Base-by-base conservation (phyloP, 1,284 basidiomycete species). In the Sphagnurus paluster region DNA sequence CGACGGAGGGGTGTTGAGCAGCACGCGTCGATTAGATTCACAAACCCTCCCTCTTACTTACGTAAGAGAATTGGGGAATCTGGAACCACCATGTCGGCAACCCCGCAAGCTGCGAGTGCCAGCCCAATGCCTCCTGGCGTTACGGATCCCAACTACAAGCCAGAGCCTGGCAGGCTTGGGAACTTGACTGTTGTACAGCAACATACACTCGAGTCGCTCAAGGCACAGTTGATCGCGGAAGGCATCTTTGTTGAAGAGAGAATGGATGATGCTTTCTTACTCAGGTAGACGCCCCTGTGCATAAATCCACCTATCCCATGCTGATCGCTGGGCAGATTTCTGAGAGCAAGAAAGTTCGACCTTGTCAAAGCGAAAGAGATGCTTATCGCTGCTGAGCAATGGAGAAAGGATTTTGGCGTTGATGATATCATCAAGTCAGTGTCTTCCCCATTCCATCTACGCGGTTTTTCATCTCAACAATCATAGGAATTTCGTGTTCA, bases 331-430 rank as follows among this genome's bases (percentile, higher is more conserved):
- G 7, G 13, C 41, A 88, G 86, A 61, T 98, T 98, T 73, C 74
- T 98, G 50, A 82, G 96, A 29, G 96, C 96, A 4, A 79, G 96
- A 56, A 96, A 91, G 68, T 98, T 98, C 62, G 93, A 98, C 69
- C 65, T 97, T 4, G 63, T 69, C 33, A 85, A 84, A 61, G 77
- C 93, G 11, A 94, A 93, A 73, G 69, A 74, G 58, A 98, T 98
- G 96, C 73, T 98, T 58, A 62, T 86, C 48, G 72, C 75, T 44
- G 84, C 84, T 43, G 94, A 98, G 67, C 74, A 94, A 57, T 99
- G 96, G 96, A 81, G 96, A 64, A 87, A 84, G 65, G 85, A 91
- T 2, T 93, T 90, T 66, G 82, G 83, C 21, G 87, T 97, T 33
- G 94, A 98, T 50, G 89, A 96, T 45, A 78, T 98, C 53, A 78